Evolutionary conservation across 2,329 filamentous ascomycete genomes (phyloP).

Genomic region (Fusarium sp.): DNA sequence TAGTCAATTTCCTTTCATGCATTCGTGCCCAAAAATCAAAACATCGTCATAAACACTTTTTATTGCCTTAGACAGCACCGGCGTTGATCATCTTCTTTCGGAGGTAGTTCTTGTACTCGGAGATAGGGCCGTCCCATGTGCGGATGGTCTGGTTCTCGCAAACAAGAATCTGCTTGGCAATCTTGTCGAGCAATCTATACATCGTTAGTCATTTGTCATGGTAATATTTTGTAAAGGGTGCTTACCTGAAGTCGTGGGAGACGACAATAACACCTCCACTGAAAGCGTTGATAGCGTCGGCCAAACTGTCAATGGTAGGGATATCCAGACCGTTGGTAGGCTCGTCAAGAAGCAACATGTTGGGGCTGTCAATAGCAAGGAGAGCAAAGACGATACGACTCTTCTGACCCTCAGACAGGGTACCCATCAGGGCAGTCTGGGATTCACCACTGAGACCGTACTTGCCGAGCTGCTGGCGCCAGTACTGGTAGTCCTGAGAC

Average conservation of each 20-base stretch:
- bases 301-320: slow-evolving; percentile 96
- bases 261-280: slow-evolving; percentile 97
- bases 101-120: slow-evolving; percentile 97
- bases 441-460: slow-evolving; percentile 94
- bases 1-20: slow-evolving; percentile 46
- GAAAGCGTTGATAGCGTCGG: slow-evolving; percentile 96
- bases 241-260: slow-evolving; percentile 97
- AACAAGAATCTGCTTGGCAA: slow-evolving; percentile 99
- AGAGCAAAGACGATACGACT: slow-evolving; percentile 97
- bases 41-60: slow-evolving; percentile 26
- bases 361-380: slow-evolving; percentile 92
- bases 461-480: slow-evolving; percentile 94
- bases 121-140: slow-evolving; percentile 88
- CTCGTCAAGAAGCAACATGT: slow-evolving; percentile 98
- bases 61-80: slow-evolving; percentile 78
- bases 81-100: slow-evolving; percentile 97
- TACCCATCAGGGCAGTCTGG: slow-evolving; percentile 98
- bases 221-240: neutral
- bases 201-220: slow-evolving; percentile 28
- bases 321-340: slow-evolving; percentile 99
- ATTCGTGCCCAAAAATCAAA: slow-evolving; percentile 38
- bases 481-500: slow-evolving; percentile 98
- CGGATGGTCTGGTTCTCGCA: slow-evolving; percentile 97
- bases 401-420: slow-evolving; percentile 97
- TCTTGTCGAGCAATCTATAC: slow-evolving; percentile 92